These are phyloP conservation scores for Luvunga scandens DNA, from an alignment of 345 rosid species.

Conservation along the genomic window DNA sequence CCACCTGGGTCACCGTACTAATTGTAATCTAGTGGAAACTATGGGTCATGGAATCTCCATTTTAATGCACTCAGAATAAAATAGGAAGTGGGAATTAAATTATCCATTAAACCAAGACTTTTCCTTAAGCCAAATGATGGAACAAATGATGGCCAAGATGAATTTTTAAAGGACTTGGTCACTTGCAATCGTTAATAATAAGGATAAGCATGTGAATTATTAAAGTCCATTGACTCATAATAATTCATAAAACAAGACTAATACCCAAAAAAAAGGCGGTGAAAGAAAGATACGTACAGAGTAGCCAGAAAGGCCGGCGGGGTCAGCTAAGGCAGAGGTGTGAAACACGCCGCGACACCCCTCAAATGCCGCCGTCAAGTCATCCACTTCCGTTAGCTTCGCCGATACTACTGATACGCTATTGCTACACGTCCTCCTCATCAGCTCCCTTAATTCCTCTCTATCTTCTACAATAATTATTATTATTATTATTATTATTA, in stretches of 20 bases:
- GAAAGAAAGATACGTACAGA: slow-evolving; percentile 43
- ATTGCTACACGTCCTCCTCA: slow-evolving; percentile 24
- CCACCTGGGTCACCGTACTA: too few relatives aligned
- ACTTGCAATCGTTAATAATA: too few relatives aligned
- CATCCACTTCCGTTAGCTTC: slow-evolving; percentile 40
- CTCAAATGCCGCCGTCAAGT: slow-evolving; percentile 57
- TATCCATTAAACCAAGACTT: too few relatives aligned
- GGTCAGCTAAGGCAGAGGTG: slow-evolving; percentile 71
- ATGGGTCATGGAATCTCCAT: too few relatives aligned
- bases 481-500: too few relatives aligned
- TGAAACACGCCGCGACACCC: slow-evolving; percentile 90
- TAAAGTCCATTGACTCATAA: not conserved
- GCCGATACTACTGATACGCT: slow-evolving; percentile 50
- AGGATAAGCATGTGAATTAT: not conserved
- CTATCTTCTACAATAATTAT: slow-evolving; percentile 36
- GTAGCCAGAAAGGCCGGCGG: slow-evolving; percentile 89
- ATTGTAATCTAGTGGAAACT: too few relatives aligned
- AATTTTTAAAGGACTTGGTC: too few relatives aligned
- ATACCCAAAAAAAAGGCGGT: too few relatives aligned
- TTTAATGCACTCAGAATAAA: too few relatives aligned
- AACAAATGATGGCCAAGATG: too few relatives aligned
- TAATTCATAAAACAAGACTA: not conserved
- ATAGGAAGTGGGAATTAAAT: too few relatives aligned
- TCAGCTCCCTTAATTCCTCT: slow-evolving; percentile 57
- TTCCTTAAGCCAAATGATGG: too few relatives aligned